phyloP scores from a whole-genome alignment of 2,329 filamentous ascomycete genomes.

The Ophioceras dolichostomum region DNA sequence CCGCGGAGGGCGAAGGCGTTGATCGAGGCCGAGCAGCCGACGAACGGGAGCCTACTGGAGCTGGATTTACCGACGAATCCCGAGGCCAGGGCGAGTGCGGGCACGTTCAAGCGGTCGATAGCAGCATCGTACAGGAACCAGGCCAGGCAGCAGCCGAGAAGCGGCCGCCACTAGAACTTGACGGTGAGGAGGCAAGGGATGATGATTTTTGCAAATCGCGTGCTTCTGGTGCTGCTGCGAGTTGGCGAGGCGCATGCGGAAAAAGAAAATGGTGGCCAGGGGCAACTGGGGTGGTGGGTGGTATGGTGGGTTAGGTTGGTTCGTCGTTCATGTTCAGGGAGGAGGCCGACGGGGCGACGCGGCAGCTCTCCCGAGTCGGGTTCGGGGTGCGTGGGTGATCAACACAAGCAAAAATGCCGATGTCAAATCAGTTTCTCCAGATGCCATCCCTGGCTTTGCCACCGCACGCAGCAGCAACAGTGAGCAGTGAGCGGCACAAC shows the following conservation, averaged over 20 bases:
- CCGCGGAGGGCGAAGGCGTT: constrained; percentile 14
- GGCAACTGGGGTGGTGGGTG: constrained; percentile 17
- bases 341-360: no score
- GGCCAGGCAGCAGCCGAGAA: constrained; percentile 37
- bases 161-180: constrained; percentile 37
- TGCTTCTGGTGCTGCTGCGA: constrained; percentile 33
- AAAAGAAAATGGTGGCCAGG: constrained; percentile 38
- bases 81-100: constrained; percentile 9
- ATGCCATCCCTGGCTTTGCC: constrained; percentile 22
- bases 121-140: constrained; percentile 33
- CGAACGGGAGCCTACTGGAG: constrained; percentile 10
- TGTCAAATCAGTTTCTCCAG: constrained; percentile 32
- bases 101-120: constrained; percentile 10
- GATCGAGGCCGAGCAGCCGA: constrained; percentile 15
- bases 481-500: constrained; percentile 30
- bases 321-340: no score
- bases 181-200: constrained; percentile 32
- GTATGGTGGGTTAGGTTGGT: no score
- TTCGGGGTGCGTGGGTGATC: no score
- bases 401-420: constrained; percentile 20
- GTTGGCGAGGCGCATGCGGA: constrained; percentile 37
- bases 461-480: constrained; percentile 25
- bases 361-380: no score
- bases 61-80: constrained; percentile 10
- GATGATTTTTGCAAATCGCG: constrained; percentile 31